A percentile compares a stretch with the other conserved stretches of the same genome.
These are phyloP conservation scores for Fusarium pseudonygamai DNA, from an alignment of 2,329 filamentous ascomycete genomes.

Conservation along the genomic window DNA sequence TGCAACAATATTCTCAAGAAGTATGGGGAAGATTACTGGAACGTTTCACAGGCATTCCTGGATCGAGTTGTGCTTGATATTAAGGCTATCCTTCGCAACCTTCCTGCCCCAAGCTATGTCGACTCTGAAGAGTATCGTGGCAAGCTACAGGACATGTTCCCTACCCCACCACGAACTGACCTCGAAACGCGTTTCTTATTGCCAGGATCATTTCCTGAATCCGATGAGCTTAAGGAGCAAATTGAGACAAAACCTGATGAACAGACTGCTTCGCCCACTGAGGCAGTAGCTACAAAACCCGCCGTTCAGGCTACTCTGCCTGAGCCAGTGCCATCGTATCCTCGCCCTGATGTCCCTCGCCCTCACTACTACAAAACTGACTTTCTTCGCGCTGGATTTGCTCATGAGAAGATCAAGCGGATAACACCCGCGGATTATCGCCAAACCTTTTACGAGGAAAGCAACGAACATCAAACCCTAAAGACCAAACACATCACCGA, in stretches of 20 bases:
- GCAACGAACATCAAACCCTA: constrained; percentile 32
- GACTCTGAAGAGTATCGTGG: constrained; percentile 38
- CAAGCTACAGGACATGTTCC: constrained; percentile 37
- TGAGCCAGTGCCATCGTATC: not conserved
- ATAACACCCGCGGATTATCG: constrained; percentile 32
- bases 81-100: constrained; percentile 40
- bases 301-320: not conserved
- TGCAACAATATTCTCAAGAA: constrained; percentile 39
- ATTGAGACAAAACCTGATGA: not conserved
- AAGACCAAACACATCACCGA: constrained; percentile 33
- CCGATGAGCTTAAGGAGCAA: constrained; percentile 24
- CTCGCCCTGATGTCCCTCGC: constrained; percentile 9
- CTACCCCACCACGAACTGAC: constrained; percentile 25
- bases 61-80: constrained; percentile 45
- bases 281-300: not conserved
- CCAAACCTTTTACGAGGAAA: constrained; percentile 32
- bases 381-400: constrained; percentile 12
- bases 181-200: constrained; percentile 25
- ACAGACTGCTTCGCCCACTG: not conserved
- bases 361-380: constrained; percentile 25
- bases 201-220: constrained; percentile 43
- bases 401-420: constrained; percentile 15
- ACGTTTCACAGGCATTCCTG: constrained; percentile 39
- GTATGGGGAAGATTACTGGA: constrained; percentile 2
- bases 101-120: constrained; percentile 46